Conservation (phyloP, 495 filamentous ascomycete genomes). For the Venustampulla echinocandica region DNA sequence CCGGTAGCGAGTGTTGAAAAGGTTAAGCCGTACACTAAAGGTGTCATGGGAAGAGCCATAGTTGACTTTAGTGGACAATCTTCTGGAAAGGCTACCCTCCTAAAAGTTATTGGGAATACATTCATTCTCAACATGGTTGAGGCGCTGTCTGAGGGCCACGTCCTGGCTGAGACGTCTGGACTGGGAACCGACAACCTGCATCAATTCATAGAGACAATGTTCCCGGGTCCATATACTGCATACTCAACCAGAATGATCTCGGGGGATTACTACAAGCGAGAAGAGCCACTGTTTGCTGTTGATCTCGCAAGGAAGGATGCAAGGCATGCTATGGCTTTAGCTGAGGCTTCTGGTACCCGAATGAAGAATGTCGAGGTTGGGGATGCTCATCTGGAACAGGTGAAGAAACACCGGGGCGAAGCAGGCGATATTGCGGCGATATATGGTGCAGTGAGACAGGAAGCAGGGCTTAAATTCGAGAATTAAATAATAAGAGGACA, state of each 20-base stretch:
- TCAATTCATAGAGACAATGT: constrained; percentile 50
- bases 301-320: constrained; percentile 83
- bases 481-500: constrained; percentile 10
- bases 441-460: constrained; percentile 49
- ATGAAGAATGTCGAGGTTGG: constrained; percentile 59
- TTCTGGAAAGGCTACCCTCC: constrained; percentile 45
- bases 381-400: constrained; percentile 56
- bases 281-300: constrained; percentile 74
- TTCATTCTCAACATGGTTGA: constrained; percentile 82
- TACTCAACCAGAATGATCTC: constrained; percentile 66
- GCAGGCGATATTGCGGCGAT: constrained; percentile 79
- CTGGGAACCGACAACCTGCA: constrained; percentile 62
- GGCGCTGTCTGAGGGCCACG: constrained; percentile 64
- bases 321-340: constrained; percentile 62
- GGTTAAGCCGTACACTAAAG: constrained; percentile 65
- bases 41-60: constrained; percentile 62
- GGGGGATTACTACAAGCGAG: constrained; percentile 59
- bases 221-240: constrained; percentile 53
- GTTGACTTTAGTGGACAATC: constrained; percentile 62
- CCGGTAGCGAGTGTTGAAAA: constrained; percentile 48
- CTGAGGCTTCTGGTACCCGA: constrained; percentile 48
- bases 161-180: constrained; percentile 72
- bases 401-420: constrained; percentile 64
- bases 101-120: constrained; percentile 83
- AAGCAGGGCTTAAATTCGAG: constrained; percentile 28